Conservation (phyloP, 768 basidiomycete species). For the Tricholoma terreum region DNA sequence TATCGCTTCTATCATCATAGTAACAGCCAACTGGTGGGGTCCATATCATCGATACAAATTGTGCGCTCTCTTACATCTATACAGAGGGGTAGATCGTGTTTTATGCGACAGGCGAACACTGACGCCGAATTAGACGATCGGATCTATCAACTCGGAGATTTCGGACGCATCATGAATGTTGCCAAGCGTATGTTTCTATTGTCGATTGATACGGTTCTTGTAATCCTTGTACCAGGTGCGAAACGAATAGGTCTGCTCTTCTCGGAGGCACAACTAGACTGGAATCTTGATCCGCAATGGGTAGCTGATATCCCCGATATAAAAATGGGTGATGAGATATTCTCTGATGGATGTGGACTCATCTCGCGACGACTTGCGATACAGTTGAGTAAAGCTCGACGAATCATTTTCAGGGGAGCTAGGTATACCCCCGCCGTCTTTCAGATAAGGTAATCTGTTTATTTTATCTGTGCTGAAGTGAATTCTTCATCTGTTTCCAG, state of each 20-base stretch:
- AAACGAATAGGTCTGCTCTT: conserved; percentile 69
- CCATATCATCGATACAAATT: background rate
- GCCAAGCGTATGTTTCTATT: conserved; percentile 47
- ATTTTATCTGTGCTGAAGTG: background rate
- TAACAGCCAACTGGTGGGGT: conserved; percentile 60
- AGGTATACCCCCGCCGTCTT: conserved; percentile 62
- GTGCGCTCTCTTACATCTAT: background rate
- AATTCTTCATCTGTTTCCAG: conserved; percentile 27
- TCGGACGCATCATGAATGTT: conserved; percentile 56
- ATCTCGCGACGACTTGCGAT: conserved; percentile 52
- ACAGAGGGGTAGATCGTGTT: conserved; percentile 62
- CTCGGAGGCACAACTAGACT: conserved; percentile 61
- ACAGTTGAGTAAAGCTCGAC: conserved; percentile 50
- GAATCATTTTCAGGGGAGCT: conserved; percentile 49
- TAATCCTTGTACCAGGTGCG: conserved; percentile 41
- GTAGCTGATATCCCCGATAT: conserved; percentile 60
- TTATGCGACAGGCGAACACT: conserved; percentile 49
- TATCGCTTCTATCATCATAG: conserved; percentile 73
- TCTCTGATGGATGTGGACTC: conserved; percentile 70
- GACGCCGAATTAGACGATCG: conserved; percentile 57
- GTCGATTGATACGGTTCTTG: background rate
- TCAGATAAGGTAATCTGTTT: conserved; percentile 51
- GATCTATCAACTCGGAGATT: conserved; percentile 58
- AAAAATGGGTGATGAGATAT: conserved; percentile 50
- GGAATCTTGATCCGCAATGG: conserved; percentile 45